A percentile compares a stretch with the other conserved stretches of the same genome.
Conservation (phyloP, 2,329 filamentous ascomycete species). For the Fusarium tupiense region DNA sequence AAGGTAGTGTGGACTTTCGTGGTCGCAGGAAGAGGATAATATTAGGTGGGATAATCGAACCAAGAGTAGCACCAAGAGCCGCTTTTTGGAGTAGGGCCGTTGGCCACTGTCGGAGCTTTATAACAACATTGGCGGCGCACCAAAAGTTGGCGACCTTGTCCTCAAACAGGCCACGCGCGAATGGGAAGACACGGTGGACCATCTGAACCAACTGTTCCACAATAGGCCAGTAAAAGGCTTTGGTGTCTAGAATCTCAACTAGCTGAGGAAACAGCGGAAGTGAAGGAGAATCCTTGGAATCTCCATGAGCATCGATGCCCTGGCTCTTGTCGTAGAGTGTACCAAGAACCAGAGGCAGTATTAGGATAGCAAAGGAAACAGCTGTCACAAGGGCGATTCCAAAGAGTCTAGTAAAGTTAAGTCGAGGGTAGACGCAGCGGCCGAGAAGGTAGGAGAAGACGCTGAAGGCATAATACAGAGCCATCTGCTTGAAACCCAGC, state of each 20-base stretch:
- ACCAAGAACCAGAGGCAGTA: slow-evolving; percentile 79
- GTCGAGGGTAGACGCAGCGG: slow-evolving; percentile 79
- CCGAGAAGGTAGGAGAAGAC: slow-evolving; percentile 93
- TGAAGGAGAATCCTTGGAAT: slow-evolving; percentile 66
- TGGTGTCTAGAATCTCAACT: slow-evolving; percentile 66
- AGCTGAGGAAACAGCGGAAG: slow-evolving; percentile 71
- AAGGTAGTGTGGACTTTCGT: slow-evolving; percentile 78
- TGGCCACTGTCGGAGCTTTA: slow-evolving; percentile 85
- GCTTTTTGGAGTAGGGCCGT: slow-evolving; percentile 76
- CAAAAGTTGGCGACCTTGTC: slow-evolving; percentile 99
- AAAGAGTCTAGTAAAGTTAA: slow-evolving; percentile 75
- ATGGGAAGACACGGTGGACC: slow-evolving; percentile 93
- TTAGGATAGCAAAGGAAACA: slow-evolving; percentile 76
- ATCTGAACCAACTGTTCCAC: slow-evolving; percentile 84
- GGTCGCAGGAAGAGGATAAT: slow-evolving; percentile 82
- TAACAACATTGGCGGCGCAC: slow-evolving; percentile 89
- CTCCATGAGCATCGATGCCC: slow-evolving; percentile 67
- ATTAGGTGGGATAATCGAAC: slow-evolving; percentile 82
- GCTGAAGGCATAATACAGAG: slow-evolving; percentile 92
- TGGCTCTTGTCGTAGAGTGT: slow-evolving; percentile 74
- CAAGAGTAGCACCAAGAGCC: slow-evolving; percentile 78
- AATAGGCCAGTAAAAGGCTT: slow-evolving; percentile 77
- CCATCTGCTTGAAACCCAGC: slow-evolving; percentile 99
- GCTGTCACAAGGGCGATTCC: slow-evolving; percentile 79
- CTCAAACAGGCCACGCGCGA: slow-evolving; percentile 94